These are phyloP conservation scores for Fusarium siculi DNA, from an alignment of 2,329 filamentous ascomycete genomes.

Conservation along the genomic window DNA sequence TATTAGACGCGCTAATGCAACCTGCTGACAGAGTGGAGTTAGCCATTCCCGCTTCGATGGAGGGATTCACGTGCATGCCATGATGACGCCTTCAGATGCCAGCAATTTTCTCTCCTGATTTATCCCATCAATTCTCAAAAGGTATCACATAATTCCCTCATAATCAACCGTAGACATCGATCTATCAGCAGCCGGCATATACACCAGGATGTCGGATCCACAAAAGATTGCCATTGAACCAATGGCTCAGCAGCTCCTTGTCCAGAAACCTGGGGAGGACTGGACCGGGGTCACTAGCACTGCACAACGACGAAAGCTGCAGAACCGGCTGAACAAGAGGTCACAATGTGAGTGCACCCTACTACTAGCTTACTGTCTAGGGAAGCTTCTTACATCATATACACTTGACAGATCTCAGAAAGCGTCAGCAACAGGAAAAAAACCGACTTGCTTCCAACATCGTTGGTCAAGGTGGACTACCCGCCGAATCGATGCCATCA, in stretches of 20 bases:
- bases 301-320: constrained; percentile 16
- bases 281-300: constrained; percentile 18
- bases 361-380: fast-evolving
- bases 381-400: fast-evolving
- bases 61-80: not conserved
- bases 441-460: not conserved
- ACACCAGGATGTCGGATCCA: not conserved
- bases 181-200: not conserved
- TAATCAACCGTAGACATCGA: not conserved
- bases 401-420: not conserved
- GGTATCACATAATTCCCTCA: not conserved
- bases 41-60: not conserved
- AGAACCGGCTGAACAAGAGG: constrained; percentile 22
- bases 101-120: not conserved
- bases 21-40: constrained; percentile 24
- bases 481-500: not conserved
- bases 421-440: not conserved
- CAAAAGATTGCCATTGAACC: constrained; percentile 10
- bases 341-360: not conserved
- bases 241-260: constrained; percentile 13
- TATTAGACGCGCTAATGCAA: constrained; percentile 11
- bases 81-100: not conserved
- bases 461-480: not conserved
- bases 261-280: constrained; percentile 6
- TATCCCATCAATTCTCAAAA: not conserved